These are phyloP conservation scores for Ogataea trehalophila DNA, from an alignment of 805 yeast genomes.

Conservation along the genomic window DNA sequence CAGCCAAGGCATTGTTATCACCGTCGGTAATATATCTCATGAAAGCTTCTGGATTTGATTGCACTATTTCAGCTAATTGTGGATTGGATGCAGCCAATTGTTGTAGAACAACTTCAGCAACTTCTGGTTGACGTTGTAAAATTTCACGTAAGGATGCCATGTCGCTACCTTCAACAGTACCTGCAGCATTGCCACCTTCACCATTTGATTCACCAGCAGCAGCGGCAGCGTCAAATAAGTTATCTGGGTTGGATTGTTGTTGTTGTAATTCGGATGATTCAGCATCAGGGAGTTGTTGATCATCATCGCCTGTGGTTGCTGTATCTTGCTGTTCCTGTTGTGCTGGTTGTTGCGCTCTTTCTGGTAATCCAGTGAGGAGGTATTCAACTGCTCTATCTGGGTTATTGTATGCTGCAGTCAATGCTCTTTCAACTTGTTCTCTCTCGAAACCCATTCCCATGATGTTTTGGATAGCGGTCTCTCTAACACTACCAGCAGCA, in stretches of 20 bases:
- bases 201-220: slow-evolving; percentile 26
- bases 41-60: slow-evolving; percentile 86
- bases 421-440: slow-evolving; percentile 80
- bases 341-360: slow-evolving; percentile 25
- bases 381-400: slow-evolving; percentile 98
- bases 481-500: slow-evolving; percentile 75
- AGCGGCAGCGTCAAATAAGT: slow-evolving; percentile 52
- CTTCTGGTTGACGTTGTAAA: slow-evolving; percentile 80
- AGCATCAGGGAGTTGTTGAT: not conserved
- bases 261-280: slow-evolving; percentile 15
- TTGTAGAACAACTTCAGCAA: slow-evolving; percentile 77
- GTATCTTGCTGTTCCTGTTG: slow-evolving; percentile 16
- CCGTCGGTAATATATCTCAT: slow-evolving; percentile 66
- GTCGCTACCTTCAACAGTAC: slow-evolving; percentile 32
- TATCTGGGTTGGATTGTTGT: slow-evolving; percentile 38
- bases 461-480: slow-evolving; percentile 72
- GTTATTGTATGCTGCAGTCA: slow-evolving; percentile 93
- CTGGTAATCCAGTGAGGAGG: slow-evolving; percentile 85
- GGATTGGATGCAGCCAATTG: slow-evolving; percentile 81
- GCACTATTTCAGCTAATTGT: slow-evolving; percentile 73
- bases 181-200: slow-evolving; percentile 27
- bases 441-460: slow-evolving; percentile 96
- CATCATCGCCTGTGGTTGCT: slow-evolving; percentile 15
- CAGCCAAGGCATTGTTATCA: slow-evolving; percentile 49
- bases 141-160: slow-evolving; percentile 66